phyloP scores from a whole-genome alignment of 1,284 basidiomycete species.

The Apiotrichum brassicae region DNA sequence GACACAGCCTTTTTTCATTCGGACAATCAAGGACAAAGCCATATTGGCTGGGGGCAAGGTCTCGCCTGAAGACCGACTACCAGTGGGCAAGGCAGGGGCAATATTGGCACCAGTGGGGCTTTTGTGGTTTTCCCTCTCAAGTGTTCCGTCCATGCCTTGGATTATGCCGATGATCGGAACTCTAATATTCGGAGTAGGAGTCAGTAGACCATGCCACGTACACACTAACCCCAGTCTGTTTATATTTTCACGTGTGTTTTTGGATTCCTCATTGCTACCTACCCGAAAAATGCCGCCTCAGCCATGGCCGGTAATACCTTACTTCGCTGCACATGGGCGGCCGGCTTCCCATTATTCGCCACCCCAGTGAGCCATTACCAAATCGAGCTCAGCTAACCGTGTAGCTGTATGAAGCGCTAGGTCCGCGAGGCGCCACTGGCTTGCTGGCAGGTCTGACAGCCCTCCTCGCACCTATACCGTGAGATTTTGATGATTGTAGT shows the following conservation, averaged over 20 bases:
- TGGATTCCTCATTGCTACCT: conserved; percentile 14
- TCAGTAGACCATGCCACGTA: conserved; percentile 17
- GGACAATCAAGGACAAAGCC: not conserved
- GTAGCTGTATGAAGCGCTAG: no score
- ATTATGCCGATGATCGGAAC: conserved; percentile 28
- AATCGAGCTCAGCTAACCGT: no score
- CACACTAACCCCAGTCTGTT: not conserved
- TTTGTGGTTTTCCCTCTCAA: not conserved
- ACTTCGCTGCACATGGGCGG: not conserved
- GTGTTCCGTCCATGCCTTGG: conserved; percentile 17
- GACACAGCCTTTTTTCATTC: not conserved
- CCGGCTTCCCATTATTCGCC: not conserved
- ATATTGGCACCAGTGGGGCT: conserved; percentile 26
- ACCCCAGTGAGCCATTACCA: no score
- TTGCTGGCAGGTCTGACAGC: no score
- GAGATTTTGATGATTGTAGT: no score
- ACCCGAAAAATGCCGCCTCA: conserved; percentile 10
- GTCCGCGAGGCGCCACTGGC: no score
- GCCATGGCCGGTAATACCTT: conserved; percentile 13
- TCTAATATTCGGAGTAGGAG: conserved; percentile 27
- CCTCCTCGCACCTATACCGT: no score
- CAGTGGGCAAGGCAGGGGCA: conserved; percentile 23
- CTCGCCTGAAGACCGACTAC: conserved; percentile 28
- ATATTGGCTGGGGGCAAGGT: conserved; percentile 4
- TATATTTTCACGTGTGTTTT: conserved; percentile 1